Evolutionary conservation across 441 rosid genomes (phyloP).

Genomic region (Arabidopsis lyrata): DNA sequence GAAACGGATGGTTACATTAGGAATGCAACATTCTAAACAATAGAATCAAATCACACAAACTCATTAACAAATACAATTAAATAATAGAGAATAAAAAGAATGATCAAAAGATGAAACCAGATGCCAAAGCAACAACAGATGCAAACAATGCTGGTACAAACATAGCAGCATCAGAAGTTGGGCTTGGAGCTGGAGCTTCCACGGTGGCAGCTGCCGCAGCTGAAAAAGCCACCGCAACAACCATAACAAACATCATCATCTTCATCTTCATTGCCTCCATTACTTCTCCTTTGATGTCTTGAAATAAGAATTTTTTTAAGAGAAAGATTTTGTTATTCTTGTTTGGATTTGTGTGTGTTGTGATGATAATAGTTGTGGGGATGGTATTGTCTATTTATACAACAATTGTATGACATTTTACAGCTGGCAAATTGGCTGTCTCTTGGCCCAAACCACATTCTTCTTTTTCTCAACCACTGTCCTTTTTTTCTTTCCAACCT

Average conservation of each 20-base stretch:
- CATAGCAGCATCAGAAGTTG: slow-evolving; percentile 65
- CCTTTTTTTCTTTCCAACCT: slow-evolving; percentile 28
- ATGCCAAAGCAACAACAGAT: slow-evolving; percentile 60
- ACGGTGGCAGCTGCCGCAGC: slow-evolving; percentile 55
- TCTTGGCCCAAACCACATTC: slow-evolving; percentile 39
- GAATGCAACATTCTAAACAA: slow-evolving; percentile 38
- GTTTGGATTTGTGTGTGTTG: slow-evolving; percentile 24
- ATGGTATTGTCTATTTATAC: slow-evolving; percentile 45
- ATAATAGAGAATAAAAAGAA: slow-evolving; percentile 32
- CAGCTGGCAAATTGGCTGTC: slow-evolving; percentile 47
- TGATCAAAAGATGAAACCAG: slow-evolving; percentile 54
- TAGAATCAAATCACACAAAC: slow-evolving; percentile 29
- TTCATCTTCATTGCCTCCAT: slow-evolving; percentile 75
- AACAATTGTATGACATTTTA: slow-evolving; percentile 24
- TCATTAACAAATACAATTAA: slow-evolving; percentile 37
- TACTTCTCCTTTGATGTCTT: slow-evolving; percentile 21
- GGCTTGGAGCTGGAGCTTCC: slow-evolving; percentile 74
- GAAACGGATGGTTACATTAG: slow-evolving; percentile 24
- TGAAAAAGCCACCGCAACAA: slow-evolving; percentile 55
- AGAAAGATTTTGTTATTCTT: neutral
- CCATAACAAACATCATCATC: slow-evolving; percentile 50
- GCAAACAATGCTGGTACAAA: slow-evolving; percentile 66
- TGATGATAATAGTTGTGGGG: slow-evolving; percentile 41
- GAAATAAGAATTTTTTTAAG: neutral
- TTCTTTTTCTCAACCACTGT: slow-evolving; percentile 39